Base-by-base conservation (phyloP, 2,329 filamentous ascomycete species). In the Colletotrichum truncatum region DNA sequence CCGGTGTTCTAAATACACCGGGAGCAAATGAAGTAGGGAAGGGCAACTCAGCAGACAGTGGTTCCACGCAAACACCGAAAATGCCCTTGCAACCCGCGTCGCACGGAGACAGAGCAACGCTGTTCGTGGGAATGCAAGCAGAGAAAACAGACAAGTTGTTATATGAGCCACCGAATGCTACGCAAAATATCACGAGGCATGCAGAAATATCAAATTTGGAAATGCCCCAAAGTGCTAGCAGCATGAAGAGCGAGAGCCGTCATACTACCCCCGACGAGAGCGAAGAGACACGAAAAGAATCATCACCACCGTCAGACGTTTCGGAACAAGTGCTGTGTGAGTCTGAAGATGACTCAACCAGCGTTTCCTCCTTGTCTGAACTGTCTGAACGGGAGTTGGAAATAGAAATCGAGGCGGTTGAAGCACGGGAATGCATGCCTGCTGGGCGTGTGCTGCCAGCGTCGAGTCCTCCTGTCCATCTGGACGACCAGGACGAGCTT, bases 401-500 rank as follows among this genome's bases (percentile, higher is more conserved):
- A 23, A 73, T 60, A 48, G 51, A 45, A 23, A 70, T 51, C 39
- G 32, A 53, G 25, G 51, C 21, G 18, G n/a, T 39, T n/a, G 51
- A 67, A 11, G 55, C 6, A 58, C 74, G 6, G 69, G 72, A 3
- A 53, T 71, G 4, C 55, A 74, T 2, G 30, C 64, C 4, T 51
- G 59, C 6, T 11, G 41, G 48, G 32, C 45, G 51, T 3, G 9
- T 66, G 68, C 61, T 52, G 59, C 59, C 16, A 39, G 61, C 43
- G 45, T 51, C 43, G 56, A 12, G 11, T 34, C 34, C 41, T 53
- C 67, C 61, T 36, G 62, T 60, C 28, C 70, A 71, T 12, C 72
- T 75, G 1, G 81, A 83, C n/a, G 81, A 84, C 6, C 81, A 80
- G 9, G 85, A 87, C 67, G 85, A 88, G 60, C 84, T 84, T 51